A percentile compares a stretch with the other conserved stretches of the same genome.
Evolutionary conservation across 2,329 filamentous ascomycete genomes (phyloP).

Genomic region (Tolypocladium guangdongense): DNA sequence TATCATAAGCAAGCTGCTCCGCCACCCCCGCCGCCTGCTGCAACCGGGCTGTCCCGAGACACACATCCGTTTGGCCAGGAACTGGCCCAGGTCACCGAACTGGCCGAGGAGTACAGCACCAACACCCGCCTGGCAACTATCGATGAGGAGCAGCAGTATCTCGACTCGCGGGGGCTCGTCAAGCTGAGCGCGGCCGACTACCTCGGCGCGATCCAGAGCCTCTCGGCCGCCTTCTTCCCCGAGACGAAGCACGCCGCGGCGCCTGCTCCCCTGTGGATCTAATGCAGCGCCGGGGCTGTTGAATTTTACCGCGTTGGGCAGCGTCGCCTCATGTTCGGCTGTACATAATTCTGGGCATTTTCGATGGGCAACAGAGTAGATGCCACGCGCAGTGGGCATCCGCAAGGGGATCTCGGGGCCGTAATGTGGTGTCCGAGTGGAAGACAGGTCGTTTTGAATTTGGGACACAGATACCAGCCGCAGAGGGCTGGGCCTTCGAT

Average conservation of each 20-base stretch:
- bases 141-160: constrained; percentile 56
- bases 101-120: constrained; percentile 77
- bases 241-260: constrained; percentile 21
- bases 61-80: constrained; percentile 78
- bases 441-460: neutral
- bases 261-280: constrained; percentile 39
- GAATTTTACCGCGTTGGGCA: neutral
- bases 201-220: constrained; percentile 62
- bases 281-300: constrained; percentile 2
- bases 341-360: constrained; percentile 19
- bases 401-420: neutral
- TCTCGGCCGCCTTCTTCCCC: constrained; percentile 52
- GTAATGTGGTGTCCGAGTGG: neutral
- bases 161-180: constrained; percentile 58
- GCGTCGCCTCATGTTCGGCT: constrained; percentile 12
- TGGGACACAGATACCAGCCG: constrained; percentile 5
- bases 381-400: neutral
- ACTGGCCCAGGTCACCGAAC: constrained; percentile 81
- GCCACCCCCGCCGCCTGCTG: constrained; percentile 21
- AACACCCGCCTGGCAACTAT: constrained; percentile 47
- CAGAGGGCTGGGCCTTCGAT: neutral
- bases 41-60: constrained; percentile 23
- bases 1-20: constrained; percentile 15
- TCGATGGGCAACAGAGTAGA: neutral
- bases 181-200: constrained; percentile 77